Evolutionary conservation across 129 eudicot genomes (phyloP), one percentile per base, ranked within the genome.

Genomic region (Chrysanthemum seticuspe): DNA sequence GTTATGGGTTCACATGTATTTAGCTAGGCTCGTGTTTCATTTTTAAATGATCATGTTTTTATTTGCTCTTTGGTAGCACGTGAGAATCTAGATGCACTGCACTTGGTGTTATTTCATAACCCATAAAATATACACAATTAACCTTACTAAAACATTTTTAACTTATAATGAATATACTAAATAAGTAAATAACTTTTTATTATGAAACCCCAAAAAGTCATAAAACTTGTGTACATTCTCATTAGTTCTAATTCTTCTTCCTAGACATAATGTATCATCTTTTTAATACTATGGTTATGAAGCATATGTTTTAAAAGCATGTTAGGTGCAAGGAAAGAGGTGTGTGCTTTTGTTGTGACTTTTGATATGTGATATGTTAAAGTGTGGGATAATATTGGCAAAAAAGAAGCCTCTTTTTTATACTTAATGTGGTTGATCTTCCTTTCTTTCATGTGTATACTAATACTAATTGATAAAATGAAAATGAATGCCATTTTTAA

Each of bases 361-460:
- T 74, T 74, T 34, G 6, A 34, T 74, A 52, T 74, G 78, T 74
- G 71, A 65, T 63, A 62, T 74, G 36, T 52, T 63, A 29, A 62
- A 74, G 70, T 74, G 51, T 34, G 62, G 65, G 70, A 74, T 74
- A 54, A 21, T 52, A 47, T 63, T 64, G 78, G 78, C 53, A 64
- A 74, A 64, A 64, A 31, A 34, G 54, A 63, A 49, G 40, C 62
- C 12, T 34, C 71, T 74, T 74, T 74, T 14, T 11, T 74, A 74
- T 63, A 63, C 78, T 64, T 74, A 64, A 74, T 52, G 71, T 74
- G 55, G 63, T 74, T 52, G 63, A 62, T 74, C 78, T 50, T 52
- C 55, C 55, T 19, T 48, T 73, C 9, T 15, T 3, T 2, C 5
- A 21, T 47, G 50, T 10, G n/a, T 70, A 19, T 19, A 19, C 21